Conservation (phyloP, 1,284 basidiomycete species). For the Cutaneotrichosporon spelunceum region DNA sequence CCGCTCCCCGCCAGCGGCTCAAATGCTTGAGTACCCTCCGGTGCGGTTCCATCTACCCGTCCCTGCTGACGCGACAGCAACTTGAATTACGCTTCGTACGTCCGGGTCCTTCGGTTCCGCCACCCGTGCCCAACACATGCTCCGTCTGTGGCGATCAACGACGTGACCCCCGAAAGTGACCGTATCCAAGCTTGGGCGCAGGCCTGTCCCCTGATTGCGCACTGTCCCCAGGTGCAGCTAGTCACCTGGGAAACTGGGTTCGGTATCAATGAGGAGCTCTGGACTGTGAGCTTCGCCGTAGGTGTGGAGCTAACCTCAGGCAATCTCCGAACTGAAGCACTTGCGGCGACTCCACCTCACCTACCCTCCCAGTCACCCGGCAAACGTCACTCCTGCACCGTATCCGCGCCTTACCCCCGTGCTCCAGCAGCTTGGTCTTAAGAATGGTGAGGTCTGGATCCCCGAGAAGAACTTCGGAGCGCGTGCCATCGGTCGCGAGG, state of each 20-base stretch:
- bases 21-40: conserved; percentile 12
- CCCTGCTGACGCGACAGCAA: conserved; percentile 5
- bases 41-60: conserved; percentile 3
- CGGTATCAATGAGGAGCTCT: conserved; percentile 18
- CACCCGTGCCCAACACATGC: conserved; percentile 21
- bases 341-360: conserved; percentile 12
- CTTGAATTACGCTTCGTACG: conserved; percentile 12
- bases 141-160: conserved; percentile 9
- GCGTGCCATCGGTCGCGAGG: conserved; percentile 17
- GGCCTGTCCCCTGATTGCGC: conserved; percentile 14
- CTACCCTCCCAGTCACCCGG: conserved; percentile 14
- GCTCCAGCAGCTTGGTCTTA: conserved; percentile 9
- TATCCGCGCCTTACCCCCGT: conserved; percentile 19
- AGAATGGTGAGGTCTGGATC: conserved; percentile 2
- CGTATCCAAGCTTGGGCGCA: conserved; percentile 20
- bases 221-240: conserved; percentile 13
- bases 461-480: not conserved
- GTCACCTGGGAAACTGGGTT: conserved; percentile 24
- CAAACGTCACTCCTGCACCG: not conserved
- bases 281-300: conserved; percentile 12
- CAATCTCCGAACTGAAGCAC: conserved; percentile 10
- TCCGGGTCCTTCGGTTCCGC: conserved; percentile 19
- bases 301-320: conserved; percentile 6
- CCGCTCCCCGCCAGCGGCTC: conserved; percentile 7
- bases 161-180: conserved; percentile 14